A percentile compares a stretch with the other conserved stretches of the same genome.
These are phyloP conservation scores for Pluteus cervinus DNA, from an alignment of 768 basidiomycete species.

Conservation along the genomic window DNA sequence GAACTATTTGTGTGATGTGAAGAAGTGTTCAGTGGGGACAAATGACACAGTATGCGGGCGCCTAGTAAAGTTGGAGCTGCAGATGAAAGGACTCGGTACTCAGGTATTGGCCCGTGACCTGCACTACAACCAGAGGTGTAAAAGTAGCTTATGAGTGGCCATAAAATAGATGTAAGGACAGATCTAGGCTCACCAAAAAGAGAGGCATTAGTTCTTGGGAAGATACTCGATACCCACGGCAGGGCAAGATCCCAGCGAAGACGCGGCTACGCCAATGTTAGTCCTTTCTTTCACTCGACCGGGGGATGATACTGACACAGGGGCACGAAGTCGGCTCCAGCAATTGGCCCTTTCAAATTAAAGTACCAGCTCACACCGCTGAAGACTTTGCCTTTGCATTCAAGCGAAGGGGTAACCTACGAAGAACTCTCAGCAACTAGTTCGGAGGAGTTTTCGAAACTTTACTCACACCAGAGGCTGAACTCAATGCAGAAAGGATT, in stretches of 20 bases:
- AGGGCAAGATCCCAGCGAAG: slow-evolving; percentile 42
- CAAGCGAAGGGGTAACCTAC: slow-evolving; percentile 38
- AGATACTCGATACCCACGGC: slow-evolving; percentile 56
- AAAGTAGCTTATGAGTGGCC: too few species aligned
- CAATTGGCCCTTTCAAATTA: slow-evolving; percentile 56
- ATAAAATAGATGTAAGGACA: too few species aligned
- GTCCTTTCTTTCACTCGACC: not conserved
- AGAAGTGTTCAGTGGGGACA: too few species aligned
- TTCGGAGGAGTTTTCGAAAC: not conserved
- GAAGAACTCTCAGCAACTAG: slow-evolving; percentile 6
- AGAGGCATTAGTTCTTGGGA: too few species aligned
- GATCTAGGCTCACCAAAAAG: too few species aligned
- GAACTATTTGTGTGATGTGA: too few species aligned
- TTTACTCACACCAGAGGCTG: slow-evolving; percentile 42
- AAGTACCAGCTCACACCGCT: slow-evolving; percentile 55
- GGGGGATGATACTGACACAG: slow-evolving; percentile 40
- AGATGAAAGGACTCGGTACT: too few species aligned
- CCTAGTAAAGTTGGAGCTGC: too few species aligned
- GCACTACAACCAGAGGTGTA: too few species aligned
- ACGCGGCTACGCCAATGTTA: slow-evolving; percentile 35
- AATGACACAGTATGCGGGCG: too few species aligned
- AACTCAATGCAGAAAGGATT: slow-evolving; percentile 48
- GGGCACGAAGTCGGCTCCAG: slow-evolving; percentile 60
- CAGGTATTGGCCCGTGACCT: too few species aligned
- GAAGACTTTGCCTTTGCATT: slow-evolving; percentile 22